Evolutionary conservation across 1,284 basidiomycete genomes (phyloP).

Genomic region (Cutaneotrichosporon daszewskae): DNA sequence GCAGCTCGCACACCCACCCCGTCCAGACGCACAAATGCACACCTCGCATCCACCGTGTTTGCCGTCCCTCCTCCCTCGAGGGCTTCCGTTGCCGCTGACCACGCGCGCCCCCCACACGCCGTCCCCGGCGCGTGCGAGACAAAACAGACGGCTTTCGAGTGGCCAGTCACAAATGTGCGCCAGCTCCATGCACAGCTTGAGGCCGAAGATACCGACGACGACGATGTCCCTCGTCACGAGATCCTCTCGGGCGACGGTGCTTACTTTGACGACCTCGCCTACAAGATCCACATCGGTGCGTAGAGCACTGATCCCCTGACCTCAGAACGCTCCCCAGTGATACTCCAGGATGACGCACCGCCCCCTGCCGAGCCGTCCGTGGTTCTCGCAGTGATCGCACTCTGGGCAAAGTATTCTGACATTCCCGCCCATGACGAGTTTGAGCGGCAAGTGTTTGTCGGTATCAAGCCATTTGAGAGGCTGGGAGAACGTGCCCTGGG

Average conservation of each 20-base stretch:
- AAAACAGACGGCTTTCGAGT: conserved; percentile 25
- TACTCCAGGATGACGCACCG: background rate
- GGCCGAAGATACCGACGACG: conserved; percentile 10
- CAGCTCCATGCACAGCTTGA: conserved; percentile 21
- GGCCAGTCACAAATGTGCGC: conserved; percentile 19
- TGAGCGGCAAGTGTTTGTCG: conserved; percentile 66
- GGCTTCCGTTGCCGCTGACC: background rate
- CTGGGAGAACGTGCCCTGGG: conserved; percentile 58
- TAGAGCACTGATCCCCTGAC: conserved; percentile 6
- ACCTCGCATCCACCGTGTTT: conserved; percentile 15
- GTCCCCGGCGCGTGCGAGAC: conserved; percentile 12
- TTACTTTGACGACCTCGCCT: conserved; percentile 63
- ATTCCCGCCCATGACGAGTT: conserved; percentile 38
- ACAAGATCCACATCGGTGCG: conserved; percentile 53
- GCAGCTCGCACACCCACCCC: conserved; percentile 13
- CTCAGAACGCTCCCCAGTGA: conserved; percentile 9
- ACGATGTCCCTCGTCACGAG: conserved; percentile 53
- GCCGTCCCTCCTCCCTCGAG: background rate
- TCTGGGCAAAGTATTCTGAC: conserved; percentile 14
- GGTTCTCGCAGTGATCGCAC: conserved; percentile 21
- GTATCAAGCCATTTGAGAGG: conserved; percentile 62
- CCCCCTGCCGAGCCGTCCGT: conserved; percentile 12
- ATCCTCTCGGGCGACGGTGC: conserved; percentile 58
- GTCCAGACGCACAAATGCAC: conserved; percentile 8
- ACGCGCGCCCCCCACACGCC: background rate